Evolutionary conservation across 148 eudicot species (phyloP), one percentile per base, ranked within the genome.

Genomic region (Beta vulgaris): DNA sequence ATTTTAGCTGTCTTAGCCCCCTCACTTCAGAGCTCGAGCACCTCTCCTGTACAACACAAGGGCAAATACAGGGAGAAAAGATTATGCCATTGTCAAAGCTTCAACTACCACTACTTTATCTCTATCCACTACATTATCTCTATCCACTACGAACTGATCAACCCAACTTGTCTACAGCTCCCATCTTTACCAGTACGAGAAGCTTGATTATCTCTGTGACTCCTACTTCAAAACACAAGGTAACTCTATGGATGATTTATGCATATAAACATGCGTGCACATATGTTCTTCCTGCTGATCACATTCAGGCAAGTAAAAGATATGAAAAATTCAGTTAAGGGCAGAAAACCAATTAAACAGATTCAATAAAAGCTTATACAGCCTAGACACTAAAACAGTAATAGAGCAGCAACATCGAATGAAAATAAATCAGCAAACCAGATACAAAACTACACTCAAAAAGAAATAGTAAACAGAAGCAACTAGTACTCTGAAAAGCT

Each of bases 41-140:
- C 84, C 86, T 84, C 90, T 91, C 97, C 97, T 92, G 98, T 91
- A 91, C 92, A 91, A 93, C 91, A 91, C 88, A 93, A 91, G 89
- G 91, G 83, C 88, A 93, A 91, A 87, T 87, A 85, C 93, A 86
- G 84, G 84, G 88, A 85, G 87, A 88, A 75, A 88, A 89, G 84
- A 85, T 89, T 93, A 93, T 91, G 92, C 87, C 93, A 80, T 74
- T 76, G 74, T 84, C 68, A 89, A 85, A 85, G 85, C 88, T 80
- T 84, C 85, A 88, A 78, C 88, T 89, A 93, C 88, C 88, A 79
- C 93, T 89, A 89, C 55, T 74, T 75, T 91, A 91, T 72, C 82
- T 76, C 91, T 91, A 91, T 46, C 91, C 88, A 86, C 80, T 89
- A 88, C 55, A 75, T 75, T 91, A 91, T 72, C 82, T 76, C 91